Evolutionary conservation across 2,329 filamentous ascomycete genomes (phyloP).

Genomic region (Lachnellula subtilissima): DNA sequence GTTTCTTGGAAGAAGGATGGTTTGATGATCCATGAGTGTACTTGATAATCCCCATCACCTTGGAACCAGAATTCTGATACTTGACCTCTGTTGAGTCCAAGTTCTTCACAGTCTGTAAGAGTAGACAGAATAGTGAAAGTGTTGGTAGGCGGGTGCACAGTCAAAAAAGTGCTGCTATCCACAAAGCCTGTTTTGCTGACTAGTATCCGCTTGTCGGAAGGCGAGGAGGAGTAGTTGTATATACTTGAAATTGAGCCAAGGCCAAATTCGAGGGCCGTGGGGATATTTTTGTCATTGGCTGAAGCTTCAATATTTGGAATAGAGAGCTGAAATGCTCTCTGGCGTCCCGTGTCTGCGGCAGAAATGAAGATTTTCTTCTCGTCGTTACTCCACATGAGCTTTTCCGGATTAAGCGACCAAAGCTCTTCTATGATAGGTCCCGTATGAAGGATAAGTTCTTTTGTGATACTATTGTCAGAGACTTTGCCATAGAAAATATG

Average conservation of each 20-base stretch:
- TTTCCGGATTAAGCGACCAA: not conserved
- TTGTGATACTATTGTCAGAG: not conserved
- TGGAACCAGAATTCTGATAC: slow-evolving; percentile 37
- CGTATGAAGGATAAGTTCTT: not conserved
- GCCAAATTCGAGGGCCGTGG: not conserved
- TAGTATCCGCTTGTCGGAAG: not conserved
- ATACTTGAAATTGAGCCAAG: not conserved
- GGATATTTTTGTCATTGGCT: not conserved
- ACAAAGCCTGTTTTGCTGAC: not conserved
- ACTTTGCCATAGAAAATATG: slow-evolving; percentile 62
- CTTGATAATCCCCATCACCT: slow-evolving; percentile 53
- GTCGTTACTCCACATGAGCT: not conserved
- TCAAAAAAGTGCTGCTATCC: not conserved
- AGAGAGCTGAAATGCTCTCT: not conserved
- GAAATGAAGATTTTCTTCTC: not conserved
- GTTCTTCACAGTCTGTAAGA: not conserved
- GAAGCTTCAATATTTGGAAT: not conserved
- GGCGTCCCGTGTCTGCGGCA: not conserved
- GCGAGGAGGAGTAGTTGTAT: not conserved
- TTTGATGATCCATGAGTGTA: slow-evolving; percentile 60
- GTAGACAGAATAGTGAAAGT: not conserved
- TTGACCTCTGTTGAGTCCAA: not conserved
- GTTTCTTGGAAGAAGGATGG: slow-evolving; percentile 48
- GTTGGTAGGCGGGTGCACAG: not conserved
- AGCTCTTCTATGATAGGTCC: not conserved